Evolutionary conservation across 177 flowering plant species (phyloP), one percentile per base, ranked within the genome.

Genomic region (Vitis hybrid): DNA sequence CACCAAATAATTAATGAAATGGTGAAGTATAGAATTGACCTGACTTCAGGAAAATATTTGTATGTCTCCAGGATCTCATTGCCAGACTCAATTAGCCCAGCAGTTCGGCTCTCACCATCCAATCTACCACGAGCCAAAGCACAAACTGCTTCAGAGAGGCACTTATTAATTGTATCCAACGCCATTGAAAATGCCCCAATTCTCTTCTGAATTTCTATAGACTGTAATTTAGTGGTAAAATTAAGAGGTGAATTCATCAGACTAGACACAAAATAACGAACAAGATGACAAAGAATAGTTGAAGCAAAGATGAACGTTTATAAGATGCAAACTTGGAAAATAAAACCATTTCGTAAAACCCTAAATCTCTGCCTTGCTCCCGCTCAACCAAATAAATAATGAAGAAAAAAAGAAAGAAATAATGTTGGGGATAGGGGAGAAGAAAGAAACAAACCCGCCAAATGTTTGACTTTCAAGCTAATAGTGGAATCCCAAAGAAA

Each of bases 131-230:
- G 97, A 70, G 88, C 78, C 11, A 93, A 80, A 8, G 97, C 84
- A 84, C 89, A 90, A 66, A 95, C 86, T 55, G 98, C 97, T 76
- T 93, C 98, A 27, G 97, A 89, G 13, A 95, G 87, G 77, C 97
- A 91, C 84, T 84, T 95, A 71, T 91, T 93, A 64, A 90, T 85
- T 15, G 96, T 95, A 76, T 93, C 97, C 79, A 95, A 73, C 3
- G 99, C 97, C 80, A 84, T 79, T 21, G 97, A 87, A 74, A 89
- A 93, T 52, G 99, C 98, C 61, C 98, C 99, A 63, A 93, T 81
- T 75, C 98, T 85, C 84, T 89, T 90, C 73, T 89, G 93, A 69
- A 95, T 86, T 79, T 95, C 98, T 74, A 95, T 85, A 21, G 94
- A 88, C 98, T 94, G 89, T 50, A 71, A 68, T 56, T 66, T 11